Evolutionary conservation across 129 eudicot genomes (phyloP).

Genomic region (Artemisia argyi): DNA sequence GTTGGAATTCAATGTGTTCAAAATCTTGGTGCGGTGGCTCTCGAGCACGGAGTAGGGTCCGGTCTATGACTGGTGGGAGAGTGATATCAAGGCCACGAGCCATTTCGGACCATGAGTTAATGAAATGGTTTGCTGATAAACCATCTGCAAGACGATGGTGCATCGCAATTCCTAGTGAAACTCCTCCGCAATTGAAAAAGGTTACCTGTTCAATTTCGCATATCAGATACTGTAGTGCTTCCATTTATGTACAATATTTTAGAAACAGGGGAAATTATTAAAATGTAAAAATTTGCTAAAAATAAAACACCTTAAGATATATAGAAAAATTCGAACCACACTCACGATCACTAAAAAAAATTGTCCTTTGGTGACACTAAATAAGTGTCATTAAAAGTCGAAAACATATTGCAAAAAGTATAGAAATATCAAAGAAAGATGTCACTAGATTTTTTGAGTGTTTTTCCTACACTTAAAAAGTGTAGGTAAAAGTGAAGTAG

Average conservation of each 20-base stretch:
- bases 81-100: constrained; percentile 3
- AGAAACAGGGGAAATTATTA: too few relatives aligned
- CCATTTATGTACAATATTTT: background rate
- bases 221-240: background rate
- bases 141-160: background rate
- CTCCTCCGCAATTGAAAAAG: constrained; percentile 9
- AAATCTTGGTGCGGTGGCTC: background rate
- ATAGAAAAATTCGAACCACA: too few relatives aligned
- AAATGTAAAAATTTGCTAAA: too few relatives aligned
- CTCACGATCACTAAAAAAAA: too few relatives aligned
- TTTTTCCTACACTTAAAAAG: too few relatives aligned
- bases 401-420: too few relatives aligned
- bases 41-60: background rate
- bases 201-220: background rate
- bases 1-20: constrained; percentile 1
- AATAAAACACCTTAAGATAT: too few relatives aligned
- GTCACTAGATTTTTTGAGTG: too few relatives aligned
- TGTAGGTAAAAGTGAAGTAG: too few relatives aligned
- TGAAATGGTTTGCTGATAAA: background rate
- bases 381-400: too few relatives aligned
- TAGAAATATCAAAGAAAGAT: too few relatives aligned
- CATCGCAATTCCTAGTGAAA: background rate
- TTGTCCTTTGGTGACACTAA: too few relatives aligned
- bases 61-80: constrained; percentile 4
- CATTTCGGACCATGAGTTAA: constrained; percentile 2